A percentile compares a stretch with the other conserved stretches of the same genome.
These are phyloP conservation scores for Paramecium pentaurelia DNA, from an alignment of 73 alveolate species.

Conservation along the genomic window DNA sequence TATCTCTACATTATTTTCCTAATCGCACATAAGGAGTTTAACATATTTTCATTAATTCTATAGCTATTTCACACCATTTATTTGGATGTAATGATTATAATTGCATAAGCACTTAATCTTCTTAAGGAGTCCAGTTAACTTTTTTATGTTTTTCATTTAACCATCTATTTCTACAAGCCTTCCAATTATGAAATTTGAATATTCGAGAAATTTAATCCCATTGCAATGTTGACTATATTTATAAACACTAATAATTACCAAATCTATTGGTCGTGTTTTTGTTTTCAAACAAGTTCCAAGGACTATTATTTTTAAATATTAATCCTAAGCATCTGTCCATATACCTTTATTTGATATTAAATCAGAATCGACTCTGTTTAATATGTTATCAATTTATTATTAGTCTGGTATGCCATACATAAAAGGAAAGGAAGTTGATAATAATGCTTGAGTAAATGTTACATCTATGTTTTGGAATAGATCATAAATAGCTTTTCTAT, in stretches of 20 bases:
- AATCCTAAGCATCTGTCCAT: constrained; percentile 16
- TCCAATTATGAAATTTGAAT: constrained; percentile 29
- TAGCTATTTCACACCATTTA: constrained; percentile 34
- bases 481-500: not conserved
- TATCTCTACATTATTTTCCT: constrained; percentile 42
- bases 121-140: constrained; percentile 5
- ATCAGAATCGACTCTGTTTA: not conserved
- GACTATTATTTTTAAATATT: not conserved
- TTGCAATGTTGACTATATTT: not conserved
- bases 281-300: not conserved
- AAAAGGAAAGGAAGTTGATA: not conserved
- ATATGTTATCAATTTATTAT: not conserved
- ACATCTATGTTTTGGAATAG: not conserved
- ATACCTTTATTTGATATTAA: not conserved
- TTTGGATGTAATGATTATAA: constrained; percentile 10
- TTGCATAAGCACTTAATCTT: not conserved
- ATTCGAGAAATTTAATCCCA: constrained; percentile 26
- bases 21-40: constrained; percentile 14
- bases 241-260: not conserved
- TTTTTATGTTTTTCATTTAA: not conserved
- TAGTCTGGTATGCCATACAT: not conserved
- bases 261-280: not conserved
- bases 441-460: not conserved
- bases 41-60: constrained; percentile 24
- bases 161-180: constrained; percentile 34